Evolutionary conservation across 2,329 filamentous ascomycete genomes (phyloP).

Genomic region (Aspergillus bombycis): DNA sequence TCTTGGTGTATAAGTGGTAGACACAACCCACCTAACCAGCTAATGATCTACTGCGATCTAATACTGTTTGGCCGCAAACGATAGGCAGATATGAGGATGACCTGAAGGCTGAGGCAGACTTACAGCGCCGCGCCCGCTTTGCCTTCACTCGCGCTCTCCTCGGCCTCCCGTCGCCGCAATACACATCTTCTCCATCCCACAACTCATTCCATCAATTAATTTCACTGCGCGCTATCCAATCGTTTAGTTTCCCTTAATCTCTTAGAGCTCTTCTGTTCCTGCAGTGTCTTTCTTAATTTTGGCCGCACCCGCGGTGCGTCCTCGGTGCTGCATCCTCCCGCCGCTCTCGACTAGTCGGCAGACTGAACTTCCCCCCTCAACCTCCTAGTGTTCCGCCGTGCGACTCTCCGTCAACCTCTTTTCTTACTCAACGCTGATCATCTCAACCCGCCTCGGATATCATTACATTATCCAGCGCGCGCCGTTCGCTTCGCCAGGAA

Average conservation of each 20-base stretch:
- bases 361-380: conserved; percentile 28
- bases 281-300: conserved; percentile 6
- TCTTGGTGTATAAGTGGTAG: not conserved
- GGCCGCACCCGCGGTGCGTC: conserved; percentile 20
- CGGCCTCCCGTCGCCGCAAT: conserved; percentile 19
- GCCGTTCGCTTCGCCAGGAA: conserved; percentile 39
- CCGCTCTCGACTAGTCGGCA: conserved; percentile 25
- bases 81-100: conserved; percentile 8
- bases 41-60: not conserved
- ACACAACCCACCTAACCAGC: not conserved
- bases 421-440: conserved; percentile 25
- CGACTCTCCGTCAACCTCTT: conserved; percentile 26
- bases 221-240: conserved; percentile 12
- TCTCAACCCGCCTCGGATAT: conserved; percentile 21
- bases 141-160: conserved; percentile 19
- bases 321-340: conserved; percentile 24
- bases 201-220: conserved; percentile 1
- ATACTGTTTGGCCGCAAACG: conserved; percentile 24
- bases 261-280: not conserved
- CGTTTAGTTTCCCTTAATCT: conserved; percentile 7
- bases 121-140: conserved; percentile 5
- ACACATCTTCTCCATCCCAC: conserved; percentile 13
- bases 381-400: conserved; percentile 27
- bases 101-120: conserved; percentile 19
- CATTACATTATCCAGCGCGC: conserved; percentile 29